Evolutionary conservation across 345 rosid genomes (phyloP), one percentile per base, ranked within the genome.

Genomic region (Abelmoschus esculentus): DNA sequence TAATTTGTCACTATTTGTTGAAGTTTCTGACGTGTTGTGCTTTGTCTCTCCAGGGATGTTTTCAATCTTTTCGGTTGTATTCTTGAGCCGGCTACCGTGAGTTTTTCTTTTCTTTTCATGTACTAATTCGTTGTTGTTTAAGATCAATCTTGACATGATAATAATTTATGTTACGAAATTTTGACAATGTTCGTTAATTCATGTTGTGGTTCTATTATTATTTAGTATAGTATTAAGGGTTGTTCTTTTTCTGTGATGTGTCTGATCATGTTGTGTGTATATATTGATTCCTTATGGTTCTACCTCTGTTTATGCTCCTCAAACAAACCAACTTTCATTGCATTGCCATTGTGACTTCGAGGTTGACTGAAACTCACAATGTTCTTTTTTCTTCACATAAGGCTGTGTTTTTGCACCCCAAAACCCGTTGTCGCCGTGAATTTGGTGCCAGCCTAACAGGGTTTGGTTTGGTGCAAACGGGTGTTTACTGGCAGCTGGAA

Each of bases 1-100:
- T 14, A 11, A 22, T 10, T 56, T 26, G 1, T 26, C 31, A 54
- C 31, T 10, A 3, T 18, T 54, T 54, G 28, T 15, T 56, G 18
- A 6, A 2, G 3, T n/a, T 32, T 46, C 50, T 61, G 13, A 3
- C 0, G 56, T n/a, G 0, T 67, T 61, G 53, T 3, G 3, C 47
- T 66, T 36, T 44, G 15, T 15, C 17, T 36, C 54, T 81, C 66
- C 82, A 89, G 97, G 59, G 97, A 89, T 82, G 71, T 91, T 67
- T 89, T 91, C 74, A 91, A 91, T 76, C 82, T 91, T 44, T 79
- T 84, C 34, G 93, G 97, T 15, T 89, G 97, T 76, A 31, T 89
- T 70, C 77, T 89, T 81, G 97, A 91, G 78, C 93, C 97, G 22
- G 91, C 93, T 66, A 89, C 96, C 5, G 57, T 28, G 18, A 49